Evolutionary conservation across 2,329 filamentous ascomycete genomes (phyloP).

Genomic region (Drechslerella coelobrocha): DNA sequence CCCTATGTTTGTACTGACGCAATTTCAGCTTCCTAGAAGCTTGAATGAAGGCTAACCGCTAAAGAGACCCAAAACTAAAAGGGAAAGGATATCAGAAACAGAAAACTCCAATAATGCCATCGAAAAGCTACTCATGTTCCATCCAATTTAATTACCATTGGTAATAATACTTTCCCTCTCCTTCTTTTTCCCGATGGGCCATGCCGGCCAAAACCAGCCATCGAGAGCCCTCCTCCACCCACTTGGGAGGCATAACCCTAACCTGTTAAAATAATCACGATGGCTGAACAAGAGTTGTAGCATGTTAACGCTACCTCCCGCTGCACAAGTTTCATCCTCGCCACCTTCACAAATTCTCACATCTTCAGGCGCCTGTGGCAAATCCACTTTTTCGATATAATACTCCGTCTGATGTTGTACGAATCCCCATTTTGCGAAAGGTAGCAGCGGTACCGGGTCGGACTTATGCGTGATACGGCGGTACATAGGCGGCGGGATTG

Average conservation of each 20-base stretch:
- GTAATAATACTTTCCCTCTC: neutral
- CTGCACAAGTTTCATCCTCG: conserved; percentile 74
- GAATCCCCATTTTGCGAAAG: conserved; percentile 87
- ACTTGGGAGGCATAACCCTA: conserved; percentile 84
- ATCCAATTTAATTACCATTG: neutral
- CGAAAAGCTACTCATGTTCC: neutral
- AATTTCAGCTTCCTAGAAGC: neutral
- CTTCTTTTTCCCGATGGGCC: conserved; percentile 9
- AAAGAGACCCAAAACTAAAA: neutral
- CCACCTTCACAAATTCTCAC: conserved; percentile 71
- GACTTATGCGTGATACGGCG: conserved; percentile 82
- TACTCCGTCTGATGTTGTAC: conserved; percentile 84
- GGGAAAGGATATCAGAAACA: no score
- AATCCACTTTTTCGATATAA: conserved; percentile 74
- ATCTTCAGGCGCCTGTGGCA: conserved; percentile 74
- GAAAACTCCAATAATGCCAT: conserved; percentile 18
- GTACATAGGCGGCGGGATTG: conserved; percentile 60
- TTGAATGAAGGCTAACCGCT: conserved; percentile 5
- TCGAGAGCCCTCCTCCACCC: conserved; percentile 44
- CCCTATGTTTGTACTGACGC: neutral
- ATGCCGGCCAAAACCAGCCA: conserved; percentile 24
- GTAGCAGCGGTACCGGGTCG: conserved; percentile 88
- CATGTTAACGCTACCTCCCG: conserved; percentile 71
- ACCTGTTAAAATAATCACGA: conserved; percentile 93
- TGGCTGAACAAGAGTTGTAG: conserved; percentile 95